These are phyloP conservation scores for Colletotrichum liaoningense DNA, from an alignment of 2,329 filamentous ascomycete species.

Conservation along the genomic window DNA sequence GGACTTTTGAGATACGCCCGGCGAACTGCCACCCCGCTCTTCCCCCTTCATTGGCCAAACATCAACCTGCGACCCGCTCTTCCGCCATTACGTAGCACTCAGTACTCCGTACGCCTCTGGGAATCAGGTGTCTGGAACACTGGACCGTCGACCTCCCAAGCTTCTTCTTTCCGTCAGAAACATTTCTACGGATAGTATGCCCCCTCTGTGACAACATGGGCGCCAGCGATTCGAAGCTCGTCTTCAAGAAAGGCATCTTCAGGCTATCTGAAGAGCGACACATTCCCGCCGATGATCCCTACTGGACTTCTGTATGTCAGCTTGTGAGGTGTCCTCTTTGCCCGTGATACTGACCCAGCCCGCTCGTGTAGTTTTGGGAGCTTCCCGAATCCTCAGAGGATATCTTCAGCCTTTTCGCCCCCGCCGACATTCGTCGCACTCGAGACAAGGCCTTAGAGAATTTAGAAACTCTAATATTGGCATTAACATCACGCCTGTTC, in stretches of 20 bases:
- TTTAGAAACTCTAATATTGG: conserved; percentile 87
- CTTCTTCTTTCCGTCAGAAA: conserved; percentile 29
- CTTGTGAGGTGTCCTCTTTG: conserved; percentile 28
- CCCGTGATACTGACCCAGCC: conserved; percentile 16
- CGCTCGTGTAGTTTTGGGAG: conserved; percentile 83
- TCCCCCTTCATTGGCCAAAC: conserved; percentile 18
- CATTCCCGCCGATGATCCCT: conserved; percentile 88
- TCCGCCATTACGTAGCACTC: conserved; percentile 34
- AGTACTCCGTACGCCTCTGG: conserved; percentile 3
- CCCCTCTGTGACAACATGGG: conserved; percentile 72
- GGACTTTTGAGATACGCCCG: background rate
- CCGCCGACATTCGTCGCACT: conserved; percentile 87
- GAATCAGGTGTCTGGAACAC: conserved; percentile 29
- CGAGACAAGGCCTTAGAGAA: conserved; percentile 88
- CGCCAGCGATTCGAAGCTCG: conserved; percentile 97
- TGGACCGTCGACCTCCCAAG: conserved; percentile 18
- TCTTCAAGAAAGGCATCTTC: conserved; percentile 99
- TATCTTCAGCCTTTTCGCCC: conserved; percentile 94
- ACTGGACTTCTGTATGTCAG: conserved; percentile 86
- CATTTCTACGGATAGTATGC: conserved; percentile 29
- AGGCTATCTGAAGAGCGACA: conserved; percentile 90
- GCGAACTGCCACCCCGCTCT: conserved; percentile 27
- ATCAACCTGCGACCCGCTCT: background rate
- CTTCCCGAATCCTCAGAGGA: conserved; percentile 95
- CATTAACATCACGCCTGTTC: conserved; percentile 84